Base-by-base conservation (phyloP, 371 early-diverging fungal genomes). In the Apophysomyces variabilis region DNA sequence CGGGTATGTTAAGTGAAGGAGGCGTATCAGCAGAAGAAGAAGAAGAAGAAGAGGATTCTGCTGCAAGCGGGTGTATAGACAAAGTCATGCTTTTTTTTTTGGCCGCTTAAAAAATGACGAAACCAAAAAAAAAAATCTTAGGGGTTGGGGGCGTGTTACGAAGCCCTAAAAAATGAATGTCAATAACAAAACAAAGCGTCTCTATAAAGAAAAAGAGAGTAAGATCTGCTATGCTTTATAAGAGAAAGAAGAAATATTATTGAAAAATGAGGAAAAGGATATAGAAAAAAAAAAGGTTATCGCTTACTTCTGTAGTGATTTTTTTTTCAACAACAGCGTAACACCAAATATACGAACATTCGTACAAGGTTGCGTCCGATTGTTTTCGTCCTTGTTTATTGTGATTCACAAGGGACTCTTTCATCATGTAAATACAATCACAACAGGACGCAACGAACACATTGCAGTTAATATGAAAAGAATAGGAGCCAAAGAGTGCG, bases 11-110 rank as follows among this genome's bases (percentile, higher is more conserved):
- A 60, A 32, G 54, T 3, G 44, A 56, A 62, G 50, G 7, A 12
- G 43, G 5, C 13, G 61, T 66, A 18, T 46, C 58, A 43, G 50
- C 16, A 41, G 58, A 43, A 39, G 50, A 16, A 41, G 58, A 43
- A 41, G 58, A 43, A 39, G 43, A 38, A 32, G 64, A 64, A 57
- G 39, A 26, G 43, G 57, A 8, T 62, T 44, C 61, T 44, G 69
- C 44, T 60, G 66, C 67, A 38, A 68, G 65, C 43, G 68, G 68
- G 57, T 70, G 68, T 67, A 70, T 61, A 66, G 59, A 44, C 44
- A 65, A 64, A 44, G 75, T 65, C 75, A 74, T 71, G 57, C 50
- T 38, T 64, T 57, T 41, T 54, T 71, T 54, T 59, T 67, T 64
- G 32, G 32, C 32, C 32, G 32, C 32, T 26, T 26, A 26, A 26